These are phyloP conservation scores for Penicillium crustosum DNA, from an alignment of 2,329 filamentous ascomycete genomes.

Conservation along the genomic window DNA sequence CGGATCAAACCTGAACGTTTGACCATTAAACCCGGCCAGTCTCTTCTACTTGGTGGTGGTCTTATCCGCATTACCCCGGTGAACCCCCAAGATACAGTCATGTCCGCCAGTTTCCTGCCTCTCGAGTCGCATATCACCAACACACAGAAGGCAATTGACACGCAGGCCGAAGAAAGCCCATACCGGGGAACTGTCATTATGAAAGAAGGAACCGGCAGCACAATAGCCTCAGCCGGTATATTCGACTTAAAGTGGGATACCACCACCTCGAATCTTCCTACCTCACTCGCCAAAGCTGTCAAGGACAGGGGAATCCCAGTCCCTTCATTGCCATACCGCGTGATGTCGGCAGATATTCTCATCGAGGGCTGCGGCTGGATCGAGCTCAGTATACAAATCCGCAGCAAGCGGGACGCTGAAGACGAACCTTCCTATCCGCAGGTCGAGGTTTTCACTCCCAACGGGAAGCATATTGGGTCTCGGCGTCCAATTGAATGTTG, in stretches of 20 bases:
- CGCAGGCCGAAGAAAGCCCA: conserved; percentile 65
- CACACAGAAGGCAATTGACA: conserved; percentile 74
- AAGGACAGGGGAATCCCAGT: conserved; percentile 58
- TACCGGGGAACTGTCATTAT: conserved; percentile 65
- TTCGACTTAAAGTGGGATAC: conserved; percentile 79
- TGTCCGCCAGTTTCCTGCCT: conserved; percentile 85
- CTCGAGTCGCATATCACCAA: conserved; percentile 72
- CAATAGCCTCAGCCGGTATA: conserved; percentile 68
- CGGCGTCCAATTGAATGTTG: conserved; percentile 37
- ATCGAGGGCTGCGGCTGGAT: conserved; percentile 94
- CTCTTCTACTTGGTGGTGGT: conserved; percentile 79
- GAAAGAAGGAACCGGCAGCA: conserved; percentile 56
- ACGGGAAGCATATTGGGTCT: conserved; percentile 72
- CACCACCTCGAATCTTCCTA: conserved; percentile 74
- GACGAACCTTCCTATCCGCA: conserved; percentile 51
- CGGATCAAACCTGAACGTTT: conserved; percentile 72
- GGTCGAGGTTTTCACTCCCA: conserved; percentile 81
- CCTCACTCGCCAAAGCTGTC: conserved; percentile 66
- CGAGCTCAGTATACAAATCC: conserved; percentile 79
- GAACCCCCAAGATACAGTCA: conserved; percentile 62
- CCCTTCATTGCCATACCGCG: conserved; percentile 67
- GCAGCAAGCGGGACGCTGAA: conserved; percentile 50
- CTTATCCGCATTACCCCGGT: conserved; percentile 83
- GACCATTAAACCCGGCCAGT: conserved; percentile 72
- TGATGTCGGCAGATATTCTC: conserved; percentile 79